Base-by-base conservation (phyloP, 768 basidiomycete genomes). In the Sarcodon aspratus region DNA sequence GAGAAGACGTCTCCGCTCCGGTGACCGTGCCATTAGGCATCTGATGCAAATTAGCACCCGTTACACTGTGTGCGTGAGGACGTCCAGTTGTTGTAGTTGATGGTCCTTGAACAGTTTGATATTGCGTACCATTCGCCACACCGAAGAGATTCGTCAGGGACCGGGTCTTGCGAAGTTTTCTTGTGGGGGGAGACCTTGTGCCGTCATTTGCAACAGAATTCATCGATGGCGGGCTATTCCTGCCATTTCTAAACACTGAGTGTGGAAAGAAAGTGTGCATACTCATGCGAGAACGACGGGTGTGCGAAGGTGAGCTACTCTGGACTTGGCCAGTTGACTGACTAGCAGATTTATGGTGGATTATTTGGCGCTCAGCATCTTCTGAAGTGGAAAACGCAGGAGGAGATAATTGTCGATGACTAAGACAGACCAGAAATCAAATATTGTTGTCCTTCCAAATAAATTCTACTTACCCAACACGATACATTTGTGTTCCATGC, bases 61-160 rank as follows among this genome's bases (percentile, higher is more conserved):
- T 88, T 13, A 89, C 85, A 61, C 84, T 87, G 54, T 85, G 81
- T 3, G 86, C 86, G 56, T 89, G 86, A 2, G 72, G 76, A 21
- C 85, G 78, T 36, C 80, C 82, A 1, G 66, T 61, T 4, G 64
- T 53, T 9, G 40, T 15, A 27, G 32, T n/a, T 17, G 45, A 15
- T 21, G 45, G 27, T 17, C 27, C 45, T 21, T 34, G 45, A 5
- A 27, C 33, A 27, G 9, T 21, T 45, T 37, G 47, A 15, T 21
- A 17, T 47, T 18, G 21, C 21, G n/a, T 36, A 21, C 21, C 2
- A 42, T 13, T 36, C 38, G 48, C 48, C 13, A 50, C 43, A 15
- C 61, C 58, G 42, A 64, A 65, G 57, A 66, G 60, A 52, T 86
- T 83, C 1, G 85, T 79, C 45, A 86, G 87, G 11, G 86, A 89